These are phyloP conservation scores for Pseudogymnoascus sp. DNA, from an alignment of 2,329 filamentous ascomycete genomes.

Conservation along the genomic window DNA sequence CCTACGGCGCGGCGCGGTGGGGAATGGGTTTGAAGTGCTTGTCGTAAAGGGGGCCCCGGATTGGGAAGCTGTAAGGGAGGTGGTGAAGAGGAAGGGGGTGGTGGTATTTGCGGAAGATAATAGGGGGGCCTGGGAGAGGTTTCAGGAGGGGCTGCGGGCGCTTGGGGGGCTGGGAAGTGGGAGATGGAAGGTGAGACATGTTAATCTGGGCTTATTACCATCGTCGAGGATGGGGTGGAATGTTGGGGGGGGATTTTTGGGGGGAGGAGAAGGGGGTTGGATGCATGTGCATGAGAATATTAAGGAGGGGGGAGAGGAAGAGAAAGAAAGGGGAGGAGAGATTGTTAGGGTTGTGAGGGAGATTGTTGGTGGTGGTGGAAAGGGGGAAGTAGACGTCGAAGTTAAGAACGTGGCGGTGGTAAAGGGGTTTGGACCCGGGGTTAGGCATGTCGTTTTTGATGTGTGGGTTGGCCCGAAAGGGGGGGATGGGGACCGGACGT, in stretches of 20 bases:
- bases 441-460: conserved; percentile 65
- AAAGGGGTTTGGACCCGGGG: conserved; percentile 61
- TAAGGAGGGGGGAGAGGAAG: conserved; percentile 16
- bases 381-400: conserved; percentile 18
- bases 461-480: conserved; percentile 30
- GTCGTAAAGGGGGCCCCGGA: conserved; percentile 41
- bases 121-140: conserved; percentile 30
- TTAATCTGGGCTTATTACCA: conserved; percentile 57
- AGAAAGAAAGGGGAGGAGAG: conserved; percentile 16
- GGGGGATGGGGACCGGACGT: background rate
- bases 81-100: conserved; percentile 43
- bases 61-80: conserved; percentile 28
- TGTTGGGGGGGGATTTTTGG: conserved; percentile 39
- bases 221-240: conserved; percentile 47
- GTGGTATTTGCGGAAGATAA: conserved; percentile 66
- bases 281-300: conserved; percentile 60
- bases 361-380: conserved; percentile 16
- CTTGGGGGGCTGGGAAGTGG: conserved; percentile 23
- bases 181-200: conserved; percentile 35
- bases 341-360: conserved; percentile 14
- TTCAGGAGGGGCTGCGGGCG: conserved; percentile 13
- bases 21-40: conserved; percentile 56
- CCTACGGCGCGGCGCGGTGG: conserved; percentile 62
- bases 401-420: conserved; percentile 55
- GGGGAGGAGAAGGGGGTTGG: conserved; percentile 37